These are phyloP conservation scores for Xylaria hypoxylon DNA, from an alignment of 2,329 filamentous ascomycete genomes.

Conservation along the genomic window DNA sequence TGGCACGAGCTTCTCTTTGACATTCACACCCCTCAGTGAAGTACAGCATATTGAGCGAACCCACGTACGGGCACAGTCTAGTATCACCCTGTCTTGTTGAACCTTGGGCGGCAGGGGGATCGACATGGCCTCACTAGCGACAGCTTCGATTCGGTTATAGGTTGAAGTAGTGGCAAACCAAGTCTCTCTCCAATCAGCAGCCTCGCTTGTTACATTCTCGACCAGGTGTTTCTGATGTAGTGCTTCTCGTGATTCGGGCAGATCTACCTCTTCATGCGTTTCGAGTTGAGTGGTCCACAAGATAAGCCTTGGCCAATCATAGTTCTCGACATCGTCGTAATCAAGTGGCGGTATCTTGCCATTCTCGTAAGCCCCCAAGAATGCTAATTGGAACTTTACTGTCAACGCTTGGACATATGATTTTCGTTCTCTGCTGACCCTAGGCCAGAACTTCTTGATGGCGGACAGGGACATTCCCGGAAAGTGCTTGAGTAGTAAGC, in stretches of 20 bases:
- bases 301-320: slow-evolving; percentile 76
- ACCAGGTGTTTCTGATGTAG: slow-evolving; percentile 60
- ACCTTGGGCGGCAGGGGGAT: slow-evolving; percentile 45
- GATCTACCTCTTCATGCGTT: slow-evolving; percentile 57
- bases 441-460: slow-evolving; percentile 67
- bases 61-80: slow-evolving; percentile 67
- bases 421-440: slow-evolving; percentile 62
- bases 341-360: slow-evolving; percentile 71
- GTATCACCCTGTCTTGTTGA: slow-evolving; percentile 47
- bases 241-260: slow-evolving; percentile 61
- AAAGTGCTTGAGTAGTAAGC: slow-evolving; percentile 66
- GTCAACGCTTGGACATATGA: slow-evolving; percentile 68
- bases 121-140: slow-evolving; percentile 61
- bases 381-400: slow-evolving; percentile 72
- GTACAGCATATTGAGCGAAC: slow-evolving; percentile 70
- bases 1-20: slow-evolving; percentile 40
- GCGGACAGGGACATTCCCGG: slow-evolving; percentile 63
- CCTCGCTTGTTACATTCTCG: slow-evolving; percentile 53
- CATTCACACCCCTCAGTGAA: slow-evolving; percentile 51
- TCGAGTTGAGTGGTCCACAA: slow-evolving; percentile 72
- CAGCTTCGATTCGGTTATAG: slow-evolving; percentile 67
- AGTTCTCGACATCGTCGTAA: slow-evolving; percentile 70
- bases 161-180: slow-evolving; percentile 68
- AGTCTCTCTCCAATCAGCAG: slow-evolving; percentile 64
- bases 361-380: slow-evolving; percentile 73